Percentiles rank a stretch among this genome's conserved stretches.
Conservation (phyloP, 768 basidiomycete species). For the Boletellus emodensis region DNA sequence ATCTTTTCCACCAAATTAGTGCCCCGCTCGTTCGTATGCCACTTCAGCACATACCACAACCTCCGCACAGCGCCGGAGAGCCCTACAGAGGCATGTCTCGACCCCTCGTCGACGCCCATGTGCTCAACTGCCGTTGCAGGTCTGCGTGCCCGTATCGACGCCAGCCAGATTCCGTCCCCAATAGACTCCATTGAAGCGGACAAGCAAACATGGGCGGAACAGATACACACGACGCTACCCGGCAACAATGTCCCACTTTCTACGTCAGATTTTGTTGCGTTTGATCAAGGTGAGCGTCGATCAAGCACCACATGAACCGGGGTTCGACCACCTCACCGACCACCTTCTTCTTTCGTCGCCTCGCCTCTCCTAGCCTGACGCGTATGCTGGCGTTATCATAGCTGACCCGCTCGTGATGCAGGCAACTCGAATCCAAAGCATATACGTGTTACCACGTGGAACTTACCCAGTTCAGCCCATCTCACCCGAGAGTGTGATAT, state of each 20-base stretch:
- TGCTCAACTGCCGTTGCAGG: conserved; percentile 40
- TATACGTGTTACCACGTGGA: conserved; percentile 86
- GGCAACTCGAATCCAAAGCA: conserved; percentile 92
- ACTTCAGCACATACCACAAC: conserved; percentile 46
- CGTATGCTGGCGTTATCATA: neutral
- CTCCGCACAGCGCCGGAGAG: conserved; percentile 57
- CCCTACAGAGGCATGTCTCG: conserved; percentile 38
- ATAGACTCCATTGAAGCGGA: conserved; percentile 76
- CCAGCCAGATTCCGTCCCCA: conserved; percentile 88
- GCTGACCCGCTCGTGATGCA: conserved; percentile 25
- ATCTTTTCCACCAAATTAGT: too few relatives aligned
- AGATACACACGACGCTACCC: conserved; percentile 61
- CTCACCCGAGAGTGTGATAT: conserved; percentile 79
- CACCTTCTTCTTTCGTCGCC: neutral
- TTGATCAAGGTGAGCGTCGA: conserved; percentile 73
- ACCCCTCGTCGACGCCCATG: neutral
- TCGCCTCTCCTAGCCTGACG: neutral
- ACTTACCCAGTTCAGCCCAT: conserved; percentile 74
- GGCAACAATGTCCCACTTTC: conserved; percentile 70
- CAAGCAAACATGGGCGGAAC: conserved; percentile 71
- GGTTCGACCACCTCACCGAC: neutral
- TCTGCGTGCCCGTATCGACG: conserved; percentile 78
- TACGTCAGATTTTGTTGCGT: conserved; percentile 83
- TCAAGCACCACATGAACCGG: neutral
- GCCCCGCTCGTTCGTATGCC: conserved; percentile 12